phyloP scores from a whole-genome alignment of 2,329 filamentous ascomycete genomes.

The Alternaria sp. region DNA sequence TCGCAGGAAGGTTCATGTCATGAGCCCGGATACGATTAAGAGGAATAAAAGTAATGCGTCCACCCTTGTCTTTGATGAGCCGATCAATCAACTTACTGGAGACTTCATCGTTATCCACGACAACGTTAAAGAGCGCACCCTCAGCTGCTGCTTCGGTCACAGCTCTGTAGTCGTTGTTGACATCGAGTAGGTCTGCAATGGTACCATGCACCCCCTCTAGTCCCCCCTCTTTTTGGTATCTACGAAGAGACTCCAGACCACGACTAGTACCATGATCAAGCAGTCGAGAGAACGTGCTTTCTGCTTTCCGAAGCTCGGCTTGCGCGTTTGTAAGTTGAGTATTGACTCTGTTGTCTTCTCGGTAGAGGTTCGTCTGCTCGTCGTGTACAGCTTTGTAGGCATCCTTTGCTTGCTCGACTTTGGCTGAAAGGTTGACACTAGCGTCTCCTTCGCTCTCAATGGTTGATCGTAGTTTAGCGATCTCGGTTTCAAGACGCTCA shows the following conservation, averaged over 20 bases:
- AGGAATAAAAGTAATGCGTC: slow-evolving; percentile 93
- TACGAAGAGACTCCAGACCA: slow-evolving; percentile 84
- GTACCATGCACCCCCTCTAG: slow-evolving; percentile 91
- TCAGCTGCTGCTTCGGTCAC: slow-evolving; percentile 94
- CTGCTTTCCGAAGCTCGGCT: slow-evolving; percentile 77
- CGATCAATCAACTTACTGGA: slow-evolving; percentile 81
- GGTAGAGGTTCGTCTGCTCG: slow-evolving; percentile 83
- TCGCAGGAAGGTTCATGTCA: slow-evolving; percentile 78
- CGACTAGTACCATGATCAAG: slow-evolving; percentile 90
- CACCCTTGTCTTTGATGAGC: slow-evolving; percentile 78
- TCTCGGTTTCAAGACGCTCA: slow-evolving; percentile 72
- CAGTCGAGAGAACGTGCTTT: slow-evolving; percentile 77
- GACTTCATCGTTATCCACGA: slow-evolving; percentile 90
- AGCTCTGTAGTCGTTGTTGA: slow-evolving; percentile 82
- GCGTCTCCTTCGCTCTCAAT: slow-evolving; percentile 81
- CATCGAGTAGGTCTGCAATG: slow-evolving; percentile 88
- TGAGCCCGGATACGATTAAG: slow-evolving; percentile 79
- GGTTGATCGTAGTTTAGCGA: slow-evolving; percentile 71
- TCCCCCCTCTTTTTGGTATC: slow-evolving; percentile 78
- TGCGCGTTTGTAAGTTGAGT: slow-evolving; percentile 77
- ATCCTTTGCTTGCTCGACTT: slow-evolving; percentile 79
- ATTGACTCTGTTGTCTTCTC: slow-evolving; percentile 86
- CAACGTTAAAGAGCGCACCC: slow-evolving; percentile 90
- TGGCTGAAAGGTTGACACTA: slow-evolving; percentile 73
- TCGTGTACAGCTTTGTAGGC: slow-evolving; percentile 80